Evolutionary conservation across 768 basidiomycete genomes (phyloP), one percentile per base, ranked within the genome.

Genomic region (Candolleomyces eurysporus): DNA sequence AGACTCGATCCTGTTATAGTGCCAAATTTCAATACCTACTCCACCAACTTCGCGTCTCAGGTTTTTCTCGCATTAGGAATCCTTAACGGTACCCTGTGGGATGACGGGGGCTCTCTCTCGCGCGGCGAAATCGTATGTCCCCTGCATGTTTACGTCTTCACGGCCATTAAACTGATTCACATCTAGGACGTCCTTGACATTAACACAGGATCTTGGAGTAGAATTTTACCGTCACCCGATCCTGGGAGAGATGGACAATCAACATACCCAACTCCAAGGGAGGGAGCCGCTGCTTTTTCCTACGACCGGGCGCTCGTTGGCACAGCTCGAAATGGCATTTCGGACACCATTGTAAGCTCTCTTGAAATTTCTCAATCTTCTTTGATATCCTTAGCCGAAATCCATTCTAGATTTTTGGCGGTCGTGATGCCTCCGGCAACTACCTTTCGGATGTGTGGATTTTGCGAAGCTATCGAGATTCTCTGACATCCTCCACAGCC

Each of bases 361-460:
- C 32, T 57, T 45, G 30, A 57, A 17, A 32, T 50, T 45, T 55
- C 26, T 26, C 26, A 4, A 26, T 54, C 39, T 62, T 45, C 48
- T 22, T 39, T 42, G 52, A 36, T 48, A 17, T 48, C 46, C 46
- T 51, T 45, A 6, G 7, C 32, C 51, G 53, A 19, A 57, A 39
- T 51, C 42, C 22, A 48, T 26, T 62, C 14, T 62, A 82, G 81
- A 72, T 93, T 10, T 94, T 91, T 64, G 92, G 92, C 39, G 92
- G 92, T 45, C 82, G 82, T 65, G 90, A 91, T 69, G 76, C 78
- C 48, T 70, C 75, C 59, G 91, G 91, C 14, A 83, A 77, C 26
- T 87, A 90, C 68, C 77, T 92, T 4, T 82, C 85, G 45, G 92
- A 94, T 59, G 68, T 94, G 11, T 94, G 92, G 92, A 70, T 94